A percentile compares a stretch with the other conserved stretches of the same genome.
Conservation (phyloP, 2,329 filamentous ascomycete genomes). For the Pyricularia pennisetigena region DNA sequence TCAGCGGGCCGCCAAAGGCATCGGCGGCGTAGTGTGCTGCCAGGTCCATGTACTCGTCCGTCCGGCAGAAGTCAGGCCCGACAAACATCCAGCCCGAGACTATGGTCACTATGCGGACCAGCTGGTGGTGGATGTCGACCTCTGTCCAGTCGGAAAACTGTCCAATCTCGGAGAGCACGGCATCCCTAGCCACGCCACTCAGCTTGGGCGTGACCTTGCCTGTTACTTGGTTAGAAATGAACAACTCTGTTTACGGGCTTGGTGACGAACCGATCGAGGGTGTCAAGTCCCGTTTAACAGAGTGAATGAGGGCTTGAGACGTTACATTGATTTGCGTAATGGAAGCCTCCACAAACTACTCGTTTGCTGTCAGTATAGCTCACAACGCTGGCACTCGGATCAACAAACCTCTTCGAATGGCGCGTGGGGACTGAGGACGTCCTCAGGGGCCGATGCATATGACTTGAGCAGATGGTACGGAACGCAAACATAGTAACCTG, state of each 20-base stretch:
- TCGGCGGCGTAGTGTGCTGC: conserved; percentile 33
- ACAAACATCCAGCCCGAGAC: conserved; percentile 36
- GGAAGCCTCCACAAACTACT: background rate
- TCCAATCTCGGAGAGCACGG: conserved; percentile 23
- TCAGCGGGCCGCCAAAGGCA: background rate
- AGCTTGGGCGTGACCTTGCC: conserved; percentile 23
- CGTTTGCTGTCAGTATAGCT: background rate
- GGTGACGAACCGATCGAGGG: background rate
- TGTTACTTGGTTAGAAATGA: background rate
- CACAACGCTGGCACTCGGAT: background rate
- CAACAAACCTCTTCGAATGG: background rate
- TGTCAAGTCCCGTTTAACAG: background rate
- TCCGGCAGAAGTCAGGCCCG: conserved; percentile 32
- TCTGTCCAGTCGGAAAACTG: conserved; percentile 27
- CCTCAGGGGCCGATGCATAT: background rate
- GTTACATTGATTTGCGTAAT: background rate
- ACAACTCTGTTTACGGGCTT: background rate
- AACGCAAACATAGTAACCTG: background rate
- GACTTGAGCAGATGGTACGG: background rate
- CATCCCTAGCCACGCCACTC: conserved; percentile 24
- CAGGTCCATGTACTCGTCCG: conserved; percentile 31
- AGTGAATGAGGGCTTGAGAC: background rate
- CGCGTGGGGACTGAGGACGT: background rate
- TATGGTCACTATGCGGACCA: conserved; percentile 33
- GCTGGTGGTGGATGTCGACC: conserved; percentile 26